Base-by-base conservation (phyloP, 345 rosid species). In the Arabidopsis thaliana region DNA sequence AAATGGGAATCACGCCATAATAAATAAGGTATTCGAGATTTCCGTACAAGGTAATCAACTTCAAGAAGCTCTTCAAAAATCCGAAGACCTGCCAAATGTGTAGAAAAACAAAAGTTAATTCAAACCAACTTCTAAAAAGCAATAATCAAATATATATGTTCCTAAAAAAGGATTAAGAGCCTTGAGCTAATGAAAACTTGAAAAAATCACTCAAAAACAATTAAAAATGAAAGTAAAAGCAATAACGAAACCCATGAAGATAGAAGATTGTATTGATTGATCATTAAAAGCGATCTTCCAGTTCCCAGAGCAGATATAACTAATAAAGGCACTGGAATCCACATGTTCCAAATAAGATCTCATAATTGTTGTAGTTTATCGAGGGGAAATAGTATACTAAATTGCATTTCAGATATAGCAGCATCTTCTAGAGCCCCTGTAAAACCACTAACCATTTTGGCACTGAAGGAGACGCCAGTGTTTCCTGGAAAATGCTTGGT, bases 51-150 rank as follows among this genome's bases (percentile, higher is more conserved):
- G 84, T 96, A 96, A 81, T 96, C 99, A 63, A 93, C 96, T 85
- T 93, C 99, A 83, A 96, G 89, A 80, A 88, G 99, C 88, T 93
- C 99, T 84, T 96, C 99, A 88, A 96, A 93, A 75, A 96, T 93
- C 83, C 99, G 93, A 66, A 96, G 99, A 73, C 99, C 99, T 96
- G 91, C 75, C 73, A 83, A 64, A 65, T 52, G 32, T 33, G 67
- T 33, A 34, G 37, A 61, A 59, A 73, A 37, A 42, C 20, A 67
- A 51, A 67, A 46, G 36, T 62, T 58, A 9, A 16, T 40, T 41
- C 32, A 41, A 40, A 13, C 50, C 63, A 72, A 50, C 33, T 23
- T 33, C 33, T 23, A 65, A 28, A 44, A 28, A n/a, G 22, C 23
- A 41, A 25, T 28, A 28, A 28, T 2, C 28, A 45, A 28, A 8